Conservation (phyloP, 2,329 filamentous ascomycete species). For the Ascocoryne sarcoides region DNA sequence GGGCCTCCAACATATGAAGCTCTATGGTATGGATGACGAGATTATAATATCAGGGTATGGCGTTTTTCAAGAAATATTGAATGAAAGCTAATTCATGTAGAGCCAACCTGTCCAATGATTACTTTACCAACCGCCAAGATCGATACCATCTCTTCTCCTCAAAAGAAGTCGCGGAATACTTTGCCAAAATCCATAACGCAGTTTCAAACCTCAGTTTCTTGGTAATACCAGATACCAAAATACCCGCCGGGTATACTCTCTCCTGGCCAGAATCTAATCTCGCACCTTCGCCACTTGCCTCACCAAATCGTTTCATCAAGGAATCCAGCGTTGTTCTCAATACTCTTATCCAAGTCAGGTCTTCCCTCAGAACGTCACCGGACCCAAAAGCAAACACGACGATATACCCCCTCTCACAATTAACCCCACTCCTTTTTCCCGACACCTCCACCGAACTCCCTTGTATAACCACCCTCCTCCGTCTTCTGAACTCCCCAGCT, state of each 20-base stretch:
- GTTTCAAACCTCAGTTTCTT: constrained; percentile 76
- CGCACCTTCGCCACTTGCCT: constrained; percentile 63
- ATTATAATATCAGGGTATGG: constrained; percentile 81
- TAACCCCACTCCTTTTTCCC: constrained; percentile 73
- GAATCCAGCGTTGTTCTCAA: constrained; percentile 59
- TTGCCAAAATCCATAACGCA: constrained; percentile 64
- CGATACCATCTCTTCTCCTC: constrained; percentile 88
- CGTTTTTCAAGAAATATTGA: neutral
- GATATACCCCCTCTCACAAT: constrained; percentile 79
- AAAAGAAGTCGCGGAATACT: constrained; percentile 72
- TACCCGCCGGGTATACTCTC: constrained; percentile 49
- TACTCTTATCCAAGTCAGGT: constrained; percentile 46
- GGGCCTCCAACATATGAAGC: constrained; percentile 98
- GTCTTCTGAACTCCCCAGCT: constrained; percentile 51
- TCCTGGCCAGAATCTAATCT: constrained; percentile 70
- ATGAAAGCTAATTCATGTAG: constrained; percentile 28
- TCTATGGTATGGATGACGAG: constrained; percentile 92
- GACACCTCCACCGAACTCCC: constrained; percentile 85
- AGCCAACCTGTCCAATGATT: constrained; percentile 85
- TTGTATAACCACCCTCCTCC: constrained; percentile 66
- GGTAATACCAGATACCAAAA: constrained; percentile 51
- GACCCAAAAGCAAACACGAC: constrained; percentile 49
- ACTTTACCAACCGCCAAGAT: constrained; percentile 94
- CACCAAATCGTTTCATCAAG: constrained; percentile 60
- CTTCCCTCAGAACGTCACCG: neutral